Percentiles rank a stretch among this genome's conserved stretches.
phyloP scores from a whole-genome alignment of 1,139 yeast genomes.

The Nakaseomyces bracarensis region DNA sequence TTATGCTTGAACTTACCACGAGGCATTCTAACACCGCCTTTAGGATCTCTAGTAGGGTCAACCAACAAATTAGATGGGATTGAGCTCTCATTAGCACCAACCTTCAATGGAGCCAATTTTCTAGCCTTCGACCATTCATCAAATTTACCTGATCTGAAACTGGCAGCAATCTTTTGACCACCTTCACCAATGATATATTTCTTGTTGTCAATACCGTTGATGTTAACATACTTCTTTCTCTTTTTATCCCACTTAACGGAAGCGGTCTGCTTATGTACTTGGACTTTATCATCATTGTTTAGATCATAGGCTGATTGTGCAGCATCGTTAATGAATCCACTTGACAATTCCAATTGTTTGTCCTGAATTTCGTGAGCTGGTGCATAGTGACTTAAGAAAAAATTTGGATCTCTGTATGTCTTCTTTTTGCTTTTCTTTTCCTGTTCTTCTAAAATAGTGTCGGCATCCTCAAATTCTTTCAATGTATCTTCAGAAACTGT shows the following conservation, averaged over 20 bases:
- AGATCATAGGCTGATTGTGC: slow-evolving; percentile 78
- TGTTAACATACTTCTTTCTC: slow-evolving; percentile 82
- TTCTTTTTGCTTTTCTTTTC: slow-evolving; percentile 31
- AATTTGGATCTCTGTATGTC: slow-evolving; percentile 69
- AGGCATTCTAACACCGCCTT: slow-evolving; percentile 19
- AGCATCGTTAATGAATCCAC: slow-evolving; percentile 80
- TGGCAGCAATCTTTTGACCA: slow-evolving; percentile 89
- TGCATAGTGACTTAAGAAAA: slow-evolving; percentile 84
- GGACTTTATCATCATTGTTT: slow-evolving; percentile 66
- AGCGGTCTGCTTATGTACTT: slow-evolving; percentile 55
- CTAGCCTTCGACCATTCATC: slow-evolving; percentile 83
- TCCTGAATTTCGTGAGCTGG: slow-evolving; percentile 76
- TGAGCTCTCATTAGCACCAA: slow-evolving; percentile 45
- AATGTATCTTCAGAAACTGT: slow-evolving; percentile 46
- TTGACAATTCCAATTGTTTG: slow-evolving; percentile 53
- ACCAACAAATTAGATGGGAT: slow-evolving; percentile 27
- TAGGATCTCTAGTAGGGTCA: slow-evolving; percentile 25
- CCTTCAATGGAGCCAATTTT: slow-evolving; percentile 46
- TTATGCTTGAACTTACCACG: slow-evolving; percentile 62
- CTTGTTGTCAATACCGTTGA: slow-evolving; percentile 63
- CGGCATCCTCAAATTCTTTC: slow-evolving; percentile 57
- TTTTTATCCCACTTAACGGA: slow-evolving; percentile 90
- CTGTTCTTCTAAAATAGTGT: slow-evolving; percentile 36
- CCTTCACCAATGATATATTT: slow-evolving; percentile 91
- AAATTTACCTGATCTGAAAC: slow-evolving; percentile 82